These are phyloP conservation scores for Jamesozyma rosinii DNA, from an alignment of 805 yeast genomes.

Conservation along the genomic window DNA sequence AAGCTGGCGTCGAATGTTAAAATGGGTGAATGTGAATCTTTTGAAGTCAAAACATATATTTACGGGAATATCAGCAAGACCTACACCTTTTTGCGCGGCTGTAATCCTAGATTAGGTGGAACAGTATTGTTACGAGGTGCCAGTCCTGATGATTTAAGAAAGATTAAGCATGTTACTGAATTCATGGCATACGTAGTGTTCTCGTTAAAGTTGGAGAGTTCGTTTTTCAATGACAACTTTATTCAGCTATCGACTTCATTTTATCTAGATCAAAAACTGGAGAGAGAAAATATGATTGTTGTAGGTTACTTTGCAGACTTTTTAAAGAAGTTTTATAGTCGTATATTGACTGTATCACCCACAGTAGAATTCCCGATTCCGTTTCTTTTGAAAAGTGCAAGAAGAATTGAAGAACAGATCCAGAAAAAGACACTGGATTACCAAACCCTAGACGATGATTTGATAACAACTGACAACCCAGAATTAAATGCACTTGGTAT, in stretches of 20 bases:
- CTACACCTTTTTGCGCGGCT: conserved; percentile 71
- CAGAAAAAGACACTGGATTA: conserved; percentile 20
- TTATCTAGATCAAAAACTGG: conserved; percentile 22
- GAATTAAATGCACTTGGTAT: conserved; percentile 16
- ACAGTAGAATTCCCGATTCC: conserved; percentile 71
- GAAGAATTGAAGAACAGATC: conserved; percentile 41
- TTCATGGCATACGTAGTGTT: conserved; percentile 72
- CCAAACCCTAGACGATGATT: conserved; percentile 20
- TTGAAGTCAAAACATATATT: conserved; percentile 62
- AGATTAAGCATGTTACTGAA: conserved; percentile 69
- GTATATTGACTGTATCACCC: conserved; percentile 76
- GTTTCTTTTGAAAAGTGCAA: conserved; percentile 43
- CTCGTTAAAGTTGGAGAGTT: conserved; percentile 71
- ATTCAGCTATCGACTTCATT: conserved; percentile 39
- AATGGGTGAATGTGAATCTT: conserved; percentile 64
- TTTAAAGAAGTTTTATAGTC: conserved; percentile 34
- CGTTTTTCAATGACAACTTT: conserved; percentile 61
- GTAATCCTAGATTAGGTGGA: conserved; percentile 64
- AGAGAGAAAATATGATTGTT: conserved; percentile 9
- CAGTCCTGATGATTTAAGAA: conserved; percentile 47
- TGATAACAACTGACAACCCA: conserved; percentile 6
- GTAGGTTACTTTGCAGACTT: conserved; percentile 33
- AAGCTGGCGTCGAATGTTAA: conserved; percentile 62
- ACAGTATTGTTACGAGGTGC: conserved; percentile 85
- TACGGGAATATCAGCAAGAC: conserved; percentile 53